Evolutionary conservation across 1,139 yeast genomes (phyloP), one percentile per base, ranked within the genome.

Genomic region (Geotrichum europaeum): DNA sequence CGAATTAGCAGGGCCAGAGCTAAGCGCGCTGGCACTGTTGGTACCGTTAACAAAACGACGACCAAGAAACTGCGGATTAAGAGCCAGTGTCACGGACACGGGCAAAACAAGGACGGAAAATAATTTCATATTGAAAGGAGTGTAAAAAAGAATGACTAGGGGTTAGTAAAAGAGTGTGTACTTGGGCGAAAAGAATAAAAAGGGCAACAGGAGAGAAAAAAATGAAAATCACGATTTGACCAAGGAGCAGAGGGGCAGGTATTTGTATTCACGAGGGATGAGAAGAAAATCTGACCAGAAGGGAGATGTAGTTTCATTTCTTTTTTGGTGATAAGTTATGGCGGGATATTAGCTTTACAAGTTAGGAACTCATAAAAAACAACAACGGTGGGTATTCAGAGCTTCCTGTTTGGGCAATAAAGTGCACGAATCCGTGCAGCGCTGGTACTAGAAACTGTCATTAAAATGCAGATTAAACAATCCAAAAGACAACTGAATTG

Each of bases 21-120:
- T 25, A 13, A 34, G 20, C 13, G 60, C 15, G 24, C 40, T n/a
- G 13, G 28, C 32, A 18, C 13, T 10, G 45, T 30, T 32, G 49
- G 57, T 57, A 12, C 34, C 20, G 57, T 57, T 57, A 2, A 50
- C 56, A 57, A 49, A 57, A 20, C 56, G 49, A n/a, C 49, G 43
- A n/a, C 32, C 30, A 51, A 57, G 50, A 25, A 49, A 30, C n/a
- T 34, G 51, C 15, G 32, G 30, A 30, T 57, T 53, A 3, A 40
- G 28, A 34, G 25, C 20, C 22, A 56, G 54, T 22, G 56, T 30
- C 32, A 54, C 53, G 13, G 55, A 34, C 20, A 45, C 53, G 25
- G 55, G 34, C 24, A 57, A 34, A 25, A 43, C 25, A 30, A 49
- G 32, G 15, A 24, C n/a, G n/a, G 56, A 52, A 30, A 47, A 40